Evolutionary conservation across 1,284 basidiomycete species (phyloP).

Genomic region (Quambalaria eucalypti): DNA sequence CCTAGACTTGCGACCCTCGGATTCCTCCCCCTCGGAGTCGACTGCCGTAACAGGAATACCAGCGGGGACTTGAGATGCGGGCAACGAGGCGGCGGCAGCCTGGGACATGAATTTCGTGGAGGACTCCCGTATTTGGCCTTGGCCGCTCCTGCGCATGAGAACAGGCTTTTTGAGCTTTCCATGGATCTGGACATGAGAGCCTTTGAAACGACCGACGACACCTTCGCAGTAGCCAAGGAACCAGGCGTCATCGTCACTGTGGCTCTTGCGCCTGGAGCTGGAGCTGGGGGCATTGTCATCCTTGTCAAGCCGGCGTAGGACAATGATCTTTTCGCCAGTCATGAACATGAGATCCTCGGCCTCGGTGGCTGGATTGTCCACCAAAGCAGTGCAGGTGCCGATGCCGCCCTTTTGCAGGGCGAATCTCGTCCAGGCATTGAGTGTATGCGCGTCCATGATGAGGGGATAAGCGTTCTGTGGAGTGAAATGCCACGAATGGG

Average conservation of each 20-base stretch:
- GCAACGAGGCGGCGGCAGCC: conserved; percentile 27
- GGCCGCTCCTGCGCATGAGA: conserved; percentile 39
- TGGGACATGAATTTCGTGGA: conserved; percentile 34
- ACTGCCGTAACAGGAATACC: conserved; percentile 34
- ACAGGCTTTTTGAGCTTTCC: conserved; percentile 70
- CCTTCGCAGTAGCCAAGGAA: conserved; percentile 70
- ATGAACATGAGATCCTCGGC: conserved; percentile 42
- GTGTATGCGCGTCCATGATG: conserved; percentile 41
- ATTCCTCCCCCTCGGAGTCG: conserved; percentile 37
- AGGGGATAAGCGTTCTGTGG: background rate
- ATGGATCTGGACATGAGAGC: conserved; percentile 62
- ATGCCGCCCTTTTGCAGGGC: conserved; percentile 45
- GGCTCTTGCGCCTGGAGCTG: background rate
- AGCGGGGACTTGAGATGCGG: conserved; percentile 22
- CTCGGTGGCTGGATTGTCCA: conserved; percentile 37
- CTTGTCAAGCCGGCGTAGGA: conserved; percentile 33
- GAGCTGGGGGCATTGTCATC: conserved; percentile 2
- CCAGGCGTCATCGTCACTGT: conserved; percentile 10
- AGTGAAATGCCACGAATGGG: background rate
- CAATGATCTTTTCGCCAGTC: conserved; percentile 41
- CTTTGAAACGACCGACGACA: conserved; percentile 72
- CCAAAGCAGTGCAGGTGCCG: conserved; percentile 36
- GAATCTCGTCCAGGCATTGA: conserved; percentile 45
- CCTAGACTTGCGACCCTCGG: background rate
- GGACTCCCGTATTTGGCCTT: conserved; percentile 26